These are phyloP conservation scores for Tilletia walkeri DNA, from an alignment of 1,284 basidiomycete genomes.

Conservation along the genomic window DNA sequence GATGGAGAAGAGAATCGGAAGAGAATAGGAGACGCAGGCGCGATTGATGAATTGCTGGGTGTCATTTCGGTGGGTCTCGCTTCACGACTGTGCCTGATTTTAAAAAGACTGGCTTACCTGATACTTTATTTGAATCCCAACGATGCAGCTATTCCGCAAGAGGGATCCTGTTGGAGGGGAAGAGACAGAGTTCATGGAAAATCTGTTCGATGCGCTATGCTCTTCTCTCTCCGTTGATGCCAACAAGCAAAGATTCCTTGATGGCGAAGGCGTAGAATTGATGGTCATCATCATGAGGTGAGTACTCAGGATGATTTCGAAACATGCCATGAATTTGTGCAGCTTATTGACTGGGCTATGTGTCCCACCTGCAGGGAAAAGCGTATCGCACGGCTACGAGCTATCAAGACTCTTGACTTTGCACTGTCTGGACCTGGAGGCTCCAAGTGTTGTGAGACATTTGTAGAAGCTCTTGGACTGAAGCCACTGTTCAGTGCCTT, in stretches of 20 bases:
- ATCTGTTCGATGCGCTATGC: constrained; percentile 84
- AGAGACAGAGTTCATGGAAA: constrained; percentile 96
- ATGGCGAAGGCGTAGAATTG: constrained; percentile 90
- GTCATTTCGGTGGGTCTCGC: constrained; percentile 70
- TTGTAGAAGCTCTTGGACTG: constrained; percentile 82
- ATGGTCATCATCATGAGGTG: constrained; percentile 84
- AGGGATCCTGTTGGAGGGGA: constrained; percentile 79
- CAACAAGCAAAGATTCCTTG: constrained; percentile 77
- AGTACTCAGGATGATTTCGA: constrained; percentile 14
- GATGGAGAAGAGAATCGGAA: constrained; percentile 24
- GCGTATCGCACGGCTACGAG: constrained; percentile 64
- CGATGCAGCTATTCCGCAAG: constrained; percentile 65
- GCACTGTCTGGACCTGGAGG: constrained; percentile 81
- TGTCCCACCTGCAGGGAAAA: constrained; percentile 67
- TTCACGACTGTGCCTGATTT: background rate
- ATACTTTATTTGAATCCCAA: no score
- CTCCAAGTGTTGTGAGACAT: constrained; percentile 68
- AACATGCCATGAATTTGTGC: background rate
- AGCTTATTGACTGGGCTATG: background rate
- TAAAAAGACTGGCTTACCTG: background rate
- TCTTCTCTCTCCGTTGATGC: constrained; percentile 68
- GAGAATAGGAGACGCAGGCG: constrained; percentile 61
- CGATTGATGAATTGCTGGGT: constrained; percentile 75
- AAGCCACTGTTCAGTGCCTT: constrained; percentile 84
- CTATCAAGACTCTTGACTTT: constrained; percentile 76